These are phyloP conservation scores for Cercospora citrullina DNA, from an alignment of 2,329 filamentous ascomycete species.

Conservation along the genomic window DNA sequence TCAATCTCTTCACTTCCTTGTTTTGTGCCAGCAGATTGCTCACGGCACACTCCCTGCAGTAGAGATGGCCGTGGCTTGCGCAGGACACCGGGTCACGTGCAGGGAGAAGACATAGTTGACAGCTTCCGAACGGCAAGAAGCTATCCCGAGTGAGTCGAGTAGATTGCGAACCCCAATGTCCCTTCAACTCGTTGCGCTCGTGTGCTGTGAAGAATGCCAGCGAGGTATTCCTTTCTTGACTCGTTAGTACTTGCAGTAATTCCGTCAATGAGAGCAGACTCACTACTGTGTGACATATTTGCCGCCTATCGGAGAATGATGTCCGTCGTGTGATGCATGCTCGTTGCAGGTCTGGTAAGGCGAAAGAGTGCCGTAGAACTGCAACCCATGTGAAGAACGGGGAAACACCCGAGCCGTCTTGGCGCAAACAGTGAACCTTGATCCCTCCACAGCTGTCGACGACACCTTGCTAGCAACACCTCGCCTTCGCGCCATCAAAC, in stretches of 20 bases:
- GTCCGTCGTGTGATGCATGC: background rate
- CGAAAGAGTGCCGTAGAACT: background rate
- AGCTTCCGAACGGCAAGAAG: slow-evolving; percentile 88
- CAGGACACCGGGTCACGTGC: slow-evolving; percentile 83
- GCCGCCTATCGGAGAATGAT: background rate
- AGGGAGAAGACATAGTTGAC: slow-evolving; percentile 79
- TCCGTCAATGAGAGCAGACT: background rate
- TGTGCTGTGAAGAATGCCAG: slow-evolving; percentile 91
- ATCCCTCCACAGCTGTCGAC: background rate
- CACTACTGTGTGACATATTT: slow-evolving; percentile 15
- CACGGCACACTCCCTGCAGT: slow-evolving; percentile 92
- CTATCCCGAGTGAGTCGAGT: slow-evolving; percentile 87
- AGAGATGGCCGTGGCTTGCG: slow-evolving; percentile 74
- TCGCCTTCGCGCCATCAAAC: background rate
- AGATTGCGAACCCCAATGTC: slow-evolving; percentile 76
- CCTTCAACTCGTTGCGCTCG: slow-evolving; percentile 79
- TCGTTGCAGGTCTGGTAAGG: background rate
- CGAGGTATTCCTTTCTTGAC: slow-evolving; percentile 76
- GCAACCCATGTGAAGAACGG: background rate
- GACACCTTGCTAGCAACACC: background rate
- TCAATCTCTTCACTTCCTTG: slow-evolving; percentile 82
- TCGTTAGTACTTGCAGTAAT: slow-evolving; percentile 1
- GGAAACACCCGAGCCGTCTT: background rate
- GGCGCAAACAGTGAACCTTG: background rate
- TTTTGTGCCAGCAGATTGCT: slow-evolving; percentile 87